A percentile compares a stretch with the other conserved stretches of the same genome.
Evolutionary conservation across 73 alveolate species (phyloP).

Genomic region (Paramecium pentaurelia): DNA sequence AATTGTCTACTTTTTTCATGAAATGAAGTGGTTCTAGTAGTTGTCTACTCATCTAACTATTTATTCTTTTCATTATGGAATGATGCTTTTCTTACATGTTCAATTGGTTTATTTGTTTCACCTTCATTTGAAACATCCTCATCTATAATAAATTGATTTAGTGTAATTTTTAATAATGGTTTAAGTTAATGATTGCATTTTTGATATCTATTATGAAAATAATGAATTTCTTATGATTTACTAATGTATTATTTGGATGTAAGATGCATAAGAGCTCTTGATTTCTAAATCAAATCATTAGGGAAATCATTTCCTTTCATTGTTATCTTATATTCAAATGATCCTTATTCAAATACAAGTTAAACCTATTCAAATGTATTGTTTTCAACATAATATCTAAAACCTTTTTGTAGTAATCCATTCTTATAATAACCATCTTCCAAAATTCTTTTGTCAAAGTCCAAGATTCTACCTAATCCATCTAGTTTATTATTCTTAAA

Average conservation of each 20-base stretch:
- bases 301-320: background rate
- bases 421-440: conserved; percentile 32
- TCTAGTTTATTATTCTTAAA: conserved; percentile 10
- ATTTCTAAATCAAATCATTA: background rate
- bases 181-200: background rate
- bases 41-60: background rate
- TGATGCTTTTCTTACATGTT: background rate
- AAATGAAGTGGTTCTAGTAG: background rate
- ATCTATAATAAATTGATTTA: background rate
- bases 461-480: background rate
- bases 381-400: background rate
- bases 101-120: background rate
- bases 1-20: background rate
- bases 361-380: background rate
- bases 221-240: background rate
- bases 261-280: background rate
- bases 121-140: conserved; percentile 21
- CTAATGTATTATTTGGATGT: background rate
- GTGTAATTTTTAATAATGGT: background rate
- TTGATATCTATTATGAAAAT: background rate
- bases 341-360: background rate
- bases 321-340: background rate
- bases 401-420: background rate
- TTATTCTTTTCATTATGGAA: background rate
- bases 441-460: background rate